These are phyloP conservation scores for Vararia minispora DNA, from an alignment of 768 basidiomycete species.

Conservation along the genomic window DNA sequence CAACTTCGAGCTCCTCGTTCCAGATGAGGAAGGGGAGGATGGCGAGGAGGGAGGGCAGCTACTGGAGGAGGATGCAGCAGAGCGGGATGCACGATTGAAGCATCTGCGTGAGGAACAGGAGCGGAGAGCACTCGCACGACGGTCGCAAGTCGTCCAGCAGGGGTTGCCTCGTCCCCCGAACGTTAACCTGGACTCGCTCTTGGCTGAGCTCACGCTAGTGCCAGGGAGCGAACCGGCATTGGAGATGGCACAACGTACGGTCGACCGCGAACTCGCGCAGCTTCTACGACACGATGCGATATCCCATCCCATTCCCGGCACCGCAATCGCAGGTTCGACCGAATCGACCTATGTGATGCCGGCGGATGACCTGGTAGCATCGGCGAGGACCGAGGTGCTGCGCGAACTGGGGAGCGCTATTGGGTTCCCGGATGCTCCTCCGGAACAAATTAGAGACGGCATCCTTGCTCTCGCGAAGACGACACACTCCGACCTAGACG, in stretches of 20 bases:
- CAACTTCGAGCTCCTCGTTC: slow-evolving; percentile 90
- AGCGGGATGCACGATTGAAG: slow-evolving; percentile 69
- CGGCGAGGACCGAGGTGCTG: slow-evolving; percentile 64
- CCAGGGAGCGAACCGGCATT: slow-evolving; percentile 25
- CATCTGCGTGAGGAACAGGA: slow-evolving; percentile 67
- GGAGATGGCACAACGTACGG: slow-evolving; percentile 40
- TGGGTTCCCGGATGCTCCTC: slow-evolving; percentile 77
- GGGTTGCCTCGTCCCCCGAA: slow-evolving; percentile 80
- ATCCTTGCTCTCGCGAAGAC: slow-evolving; percentile 51
- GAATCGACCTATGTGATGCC: slow-evolving; percentile 62
- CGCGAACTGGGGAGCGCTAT: slow-evolving; percentile 68
- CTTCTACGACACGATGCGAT: slow-evolving; percentile 86
- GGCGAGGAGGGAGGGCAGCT: slow-evolving; percentile 23
- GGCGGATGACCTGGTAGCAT: slow-evolving; percentile 61
- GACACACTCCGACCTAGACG: slow-evolving; percentile 46
- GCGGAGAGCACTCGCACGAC: slow-evolving; percentile 64
- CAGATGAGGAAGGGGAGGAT: slow-evolving; percentile 69
- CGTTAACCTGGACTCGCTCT: slow-evolving; percentile 56
- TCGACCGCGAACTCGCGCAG: slow-evolving; percentile 68
- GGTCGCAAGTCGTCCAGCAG: slow-evolving; percentile 72
- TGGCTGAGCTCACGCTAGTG: slow-evolving; percentile 45
- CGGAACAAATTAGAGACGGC: slow-evolving; percentile 70
- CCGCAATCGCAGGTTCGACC: slow-evolving; percentile 60
- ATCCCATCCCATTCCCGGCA: slow-evolving; percentile 81
- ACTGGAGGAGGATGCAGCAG: slow-evolving; percentile 83